Evolutionary conservation across 257 asterid species (phyloP).

Genomic region (Sherardia arvensis): DNA sequence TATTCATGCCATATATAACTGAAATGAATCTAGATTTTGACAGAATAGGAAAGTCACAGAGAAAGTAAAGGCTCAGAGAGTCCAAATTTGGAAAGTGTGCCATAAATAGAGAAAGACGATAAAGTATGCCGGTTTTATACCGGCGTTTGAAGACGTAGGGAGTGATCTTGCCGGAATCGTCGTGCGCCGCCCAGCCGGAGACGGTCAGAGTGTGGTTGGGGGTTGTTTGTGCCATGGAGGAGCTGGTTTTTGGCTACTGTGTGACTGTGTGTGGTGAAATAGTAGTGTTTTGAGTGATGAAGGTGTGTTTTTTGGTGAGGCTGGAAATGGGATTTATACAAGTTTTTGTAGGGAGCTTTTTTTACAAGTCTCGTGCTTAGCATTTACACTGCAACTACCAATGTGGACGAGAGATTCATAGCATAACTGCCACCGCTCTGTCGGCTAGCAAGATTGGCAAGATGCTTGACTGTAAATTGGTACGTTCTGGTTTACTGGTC

Average conservation of each 20-base stretch:
- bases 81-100: too few relatives aligned
- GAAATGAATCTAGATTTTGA: too few relatives aligned
- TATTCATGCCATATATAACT: too few relatives aligned
- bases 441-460: not conserved
- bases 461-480: not conserved
- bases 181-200: constrained; percentile 47
- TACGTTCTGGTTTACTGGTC: too few relatives aligned
- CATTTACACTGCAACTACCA: constrained; percentile 3
- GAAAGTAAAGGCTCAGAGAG: too few relatives aligned
- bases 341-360: not conserved
- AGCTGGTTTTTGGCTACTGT: not conserved
- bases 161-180: constrained; percentile 32
- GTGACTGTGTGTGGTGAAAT: not conserved
- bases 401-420: not conserved
- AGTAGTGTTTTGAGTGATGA: not conserved
- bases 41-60: too few relatives aligned
- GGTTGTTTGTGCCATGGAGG: constrained; percentile 35
- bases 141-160: constrained; percentile 42
- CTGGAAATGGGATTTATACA: not conserved
- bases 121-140: constrained; percentile 1
- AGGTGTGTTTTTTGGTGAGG: not conserved
- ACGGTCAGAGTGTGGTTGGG: constrained; percentile 32
- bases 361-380: not conserved
- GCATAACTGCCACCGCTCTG: not conserved
- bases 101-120: not conserved